These are phyloP conservation scores for Epichloe sibirici DNA, from an alignment of 2,329 filamentous ascomycete genomes.

Conservation along the genomic window DNA sequence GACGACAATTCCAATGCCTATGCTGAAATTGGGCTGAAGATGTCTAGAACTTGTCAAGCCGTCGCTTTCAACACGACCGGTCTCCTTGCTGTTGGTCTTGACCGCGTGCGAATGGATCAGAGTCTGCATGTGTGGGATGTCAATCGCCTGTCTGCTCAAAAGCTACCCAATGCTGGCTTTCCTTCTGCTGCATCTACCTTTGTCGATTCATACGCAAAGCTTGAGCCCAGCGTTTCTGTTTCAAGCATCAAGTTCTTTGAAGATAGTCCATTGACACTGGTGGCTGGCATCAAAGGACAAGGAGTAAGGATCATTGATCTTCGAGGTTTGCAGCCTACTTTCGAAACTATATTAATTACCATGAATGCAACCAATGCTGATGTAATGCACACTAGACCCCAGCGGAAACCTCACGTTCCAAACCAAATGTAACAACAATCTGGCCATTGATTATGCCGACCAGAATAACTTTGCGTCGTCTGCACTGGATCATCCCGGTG, in stretches of 20 bases:
- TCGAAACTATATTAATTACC: background rate
- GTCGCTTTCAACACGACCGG: slow-evolving; percentile 66
- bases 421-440: slow-evolving; percentile 56
- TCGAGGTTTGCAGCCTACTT: slow-evolving; percentile 40
- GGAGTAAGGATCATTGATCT: slow-evolving; percentile 69
- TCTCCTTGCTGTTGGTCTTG: slow-evolving; percentile 64
- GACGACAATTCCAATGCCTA: slow-evolving; percentile 57
- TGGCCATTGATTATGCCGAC: slow-evolving; percentile 69
- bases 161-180: slow-evolving; percentile 36
- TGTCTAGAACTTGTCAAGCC: slow-evolving; percentile 67
- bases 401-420: slow-evolving; percentile 45
- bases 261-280: slow-evolving; percentile 60
- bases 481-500: slow-evolving; percentile 58
- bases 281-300: slow-evolving; percentile 64
- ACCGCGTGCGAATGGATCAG: slow-evolving; percentile 69
- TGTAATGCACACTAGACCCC: slow-evolving; percentile 27
- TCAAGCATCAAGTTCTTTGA: slow-evolving; percentile 76
- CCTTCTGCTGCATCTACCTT: slow-evolving; percentile 34
- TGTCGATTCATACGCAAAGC: slow-evolving; percentile 43
- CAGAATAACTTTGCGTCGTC: slow-evolving; percentile 78
- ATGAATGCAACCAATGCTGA: slow-evolving; percentile 1
- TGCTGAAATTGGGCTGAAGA: slow-evolving; percentile 57
- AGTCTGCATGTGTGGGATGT: slow-evolving; percentile 78
- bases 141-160: slow-evolving; percentile 43
- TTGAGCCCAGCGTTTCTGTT: slow-evolving; percentile 60